Percentiles rank a stretch among this genome's conserved stretches.
Conservation (phyloP, 2,329 filamentous ascomycete species). For the Orbilia blumenaviensis region DNA sequence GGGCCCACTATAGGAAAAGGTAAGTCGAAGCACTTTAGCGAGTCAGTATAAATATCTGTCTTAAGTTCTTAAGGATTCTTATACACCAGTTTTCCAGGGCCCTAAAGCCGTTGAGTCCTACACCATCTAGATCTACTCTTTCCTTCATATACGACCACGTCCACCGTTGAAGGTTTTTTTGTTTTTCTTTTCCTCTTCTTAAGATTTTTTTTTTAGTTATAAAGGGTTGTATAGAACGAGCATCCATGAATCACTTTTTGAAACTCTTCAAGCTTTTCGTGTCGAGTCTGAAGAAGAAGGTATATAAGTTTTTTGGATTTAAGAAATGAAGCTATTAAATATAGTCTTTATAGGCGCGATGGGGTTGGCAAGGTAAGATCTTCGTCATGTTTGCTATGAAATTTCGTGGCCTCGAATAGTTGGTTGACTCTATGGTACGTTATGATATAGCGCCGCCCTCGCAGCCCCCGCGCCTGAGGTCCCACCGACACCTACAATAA, state of each 20-base stretch:
- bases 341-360: neutral
- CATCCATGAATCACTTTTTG: conserved; percentile 9
- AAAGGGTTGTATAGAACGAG: neutral
- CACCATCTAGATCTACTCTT: too few relatives aligned
- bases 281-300: neutral
- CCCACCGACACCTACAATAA: neutral
- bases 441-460: neutral
- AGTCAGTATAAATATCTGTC: neutral
- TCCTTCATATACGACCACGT: too few relatives aligned
- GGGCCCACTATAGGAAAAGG: neutral
- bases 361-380: neutral
- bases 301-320: neutral
- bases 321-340: conserved; percentile 2
- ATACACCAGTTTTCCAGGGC: neutral
- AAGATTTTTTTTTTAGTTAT: neutral
- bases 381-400: too few relatives aligned
- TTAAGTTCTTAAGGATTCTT: neutral
- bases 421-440: too few relatives aligned
- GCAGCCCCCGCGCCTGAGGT: neutral
- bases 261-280: conserved; percentile 1
- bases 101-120: too few relatives aligned
- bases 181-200: neutral
- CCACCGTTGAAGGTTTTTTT: too few relatives aligned
- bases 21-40: neutral
- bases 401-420: neutral